These are phyloP conservation scores for Pichia sp. DNA, from an alignment of 1,139 yeast species.

Conservation along the genomic window DNA sequence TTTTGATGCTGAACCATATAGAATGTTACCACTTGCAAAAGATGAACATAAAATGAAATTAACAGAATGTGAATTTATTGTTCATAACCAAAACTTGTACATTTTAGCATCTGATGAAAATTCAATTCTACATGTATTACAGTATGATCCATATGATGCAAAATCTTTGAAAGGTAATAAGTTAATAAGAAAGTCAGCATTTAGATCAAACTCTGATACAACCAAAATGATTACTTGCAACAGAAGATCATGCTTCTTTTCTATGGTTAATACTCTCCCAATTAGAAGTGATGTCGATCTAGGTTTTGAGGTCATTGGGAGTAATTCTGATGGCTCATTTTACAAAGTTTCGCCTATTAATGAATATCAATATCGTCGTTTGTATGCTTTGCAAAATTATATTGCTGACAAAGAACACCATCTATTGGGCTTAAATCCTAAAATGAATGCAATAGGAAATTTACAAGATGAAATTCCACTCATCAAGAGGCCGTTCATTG, in stretches of 20 bases:
- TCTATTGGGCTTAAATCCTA: slow-evolving; percentile 76
- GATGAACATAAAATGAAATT: slow-evolving; percentile 63
- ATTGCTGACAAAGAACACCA: slow-evolving; percentile 70
- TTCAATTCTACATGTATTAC: slow-evolving; percentile 65
- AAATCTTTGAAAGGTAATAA: slow-evolving; percentile 74
- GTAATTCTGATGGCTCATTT: slow-evolving; percentile 74
- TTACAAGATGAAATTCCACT: slow-evolving; percentile 28
- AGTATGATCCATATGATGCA: slow-evolving; percentile 92
- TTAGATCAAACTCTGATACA: slow-evolving; percentile 59
- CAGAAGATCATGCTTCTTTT: slow-evolving; percentile 22
- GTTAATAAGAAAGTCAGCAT: slow-evolving; percentile 63
- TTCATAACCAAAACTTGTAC: slow-evolving; percentile 61
- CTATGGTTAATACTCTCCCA: slow-evolving; percentile 25
- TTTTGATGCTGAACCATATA: slow-evolving; percentile 90
- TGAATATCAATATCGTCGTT: slow-evolving; percentile 70
- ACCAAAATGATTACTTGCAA: slow-evolving; percentile 41
- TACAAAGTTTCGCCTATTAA: slow-evolving; percentile 68
- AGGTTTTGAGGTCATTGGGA: slow-evolving; percentile 58
- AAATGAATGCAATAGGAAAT: slow-evolving; percentile 58
- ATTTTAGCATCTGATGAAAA: slow-evolving; percentile 67
- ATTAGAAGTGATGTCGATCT: slow-evolving; percentile 20
- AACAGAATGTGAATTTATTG: slow-evolving; percentile 58
- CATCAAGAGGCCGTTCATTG: slow-evolving; percentile 39
- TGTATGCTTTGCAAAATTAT: slow-evolving; percentile 85
- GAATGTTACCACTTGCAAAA: slow-evolving; percentile 75